A percentile compares a stretch with the other conserved stretches of the same genome.
Conservation (phyloP, 2,329 filamentous ascomycete species). For the Microsporum canis region DNA sequence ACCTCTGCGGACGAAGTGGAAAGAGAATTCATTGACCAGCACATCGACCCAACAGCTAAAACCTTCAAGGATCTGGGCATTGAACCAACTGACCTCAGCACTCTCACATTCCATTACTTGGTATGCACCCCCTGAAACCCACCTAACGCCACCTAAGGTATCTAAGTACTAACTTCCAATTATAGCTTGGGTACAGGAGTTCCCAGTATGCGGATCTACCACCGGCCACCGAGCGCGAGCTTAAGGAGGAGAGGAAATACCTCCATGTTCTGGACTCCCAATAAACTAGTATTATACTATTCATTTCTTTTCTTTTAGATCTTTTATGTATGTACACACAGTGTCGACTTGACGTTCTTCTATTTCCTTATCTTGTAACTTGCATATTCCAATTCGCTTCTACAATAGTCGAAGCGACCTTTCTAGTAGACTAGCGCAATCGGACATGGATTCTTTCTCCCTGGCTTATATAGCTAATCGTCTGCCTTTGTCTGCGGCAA, state of each 20-base stretch:
- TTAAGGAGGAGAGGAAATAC: constrained; percentile 90
- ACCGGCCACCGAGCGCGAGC: constrained; percentile 88
- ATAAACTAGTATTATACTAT: constrained; percentile 36
- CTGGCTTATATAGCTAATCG: background rate
- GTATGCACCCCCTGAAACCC: constrained; percentile 42
- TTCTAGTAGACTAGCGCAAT: background rate
- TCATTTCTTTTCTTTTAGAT: constrained; percentile 20
- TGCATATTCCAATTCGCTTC: background rate
- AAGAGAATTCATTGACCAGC: constrained; percentile 84
- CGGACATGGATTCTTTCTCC: background rate
- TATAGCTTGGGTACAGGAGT: constrained; percentile 79
- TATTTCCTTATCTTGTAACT: background rate
- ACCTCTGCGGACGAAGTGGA: constrained; percentile 77
- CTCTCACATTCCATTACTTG: constrained; percentile 87
- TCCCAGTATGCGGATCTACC: constrained; percentile 84
- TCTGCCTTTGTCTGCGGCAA: no score
- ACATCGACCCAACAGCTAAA: constrained; percentile 82
- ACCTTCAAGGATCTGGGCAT: constrained; percentile 92
- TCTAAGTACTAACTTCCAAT: constrained; percentile 13
- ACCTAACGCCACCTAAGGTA: background rate
- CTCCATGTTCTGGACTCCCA: constrained; percentile 84
- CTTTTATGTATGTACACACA: constrained; percentile 34
- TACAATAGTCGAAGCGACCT: background rate
- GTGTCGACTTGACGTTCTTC: constrained; percentile 19
- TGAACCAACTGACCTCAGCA: constrained; percentile 72